A percentile compares a stretch with the other conserved stretches of the same genome.
Evolutionary conservation across 2,329 filamentous ascomycete species (phyloP).

Genomic region (Fusarium nanum): DNA sequence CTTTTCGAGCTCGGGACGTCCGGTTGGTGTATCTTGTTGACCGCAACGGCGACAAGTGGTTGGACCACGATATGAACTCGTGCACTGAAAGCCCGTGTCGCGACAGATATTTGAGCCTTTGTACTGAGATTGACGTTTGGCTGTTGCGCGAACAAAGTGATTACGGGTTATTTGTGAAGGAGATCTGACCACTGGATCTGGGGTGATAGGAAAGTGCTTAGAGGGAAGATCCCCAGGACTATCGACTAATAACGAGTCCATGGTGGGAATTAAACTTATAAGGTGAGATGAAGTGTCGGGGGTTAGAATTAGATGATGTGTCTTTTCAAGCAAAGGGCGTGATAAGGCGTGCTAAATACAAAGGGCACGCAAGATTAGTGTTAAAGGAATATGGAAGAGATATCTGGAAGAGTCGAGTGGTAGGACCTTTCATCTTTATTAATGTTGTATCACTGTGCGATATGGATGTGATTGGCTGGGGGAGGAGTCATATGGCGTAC

Average conservation of each 20-base stretch:
- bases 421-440: conserved; percentile 35
- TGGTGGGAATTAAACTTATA: conserved; percentile 30
- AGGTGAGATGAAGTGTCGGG: not conserved
- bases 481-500: conserved; percentile 46
- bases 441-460: conserved; percentile 40
- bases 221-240: conserved; percentile 40
- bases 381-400: conserved; percentile 34
- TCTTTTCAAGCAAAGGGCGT: conserved; percentile 14
- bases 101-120: conserved; percentile 35
- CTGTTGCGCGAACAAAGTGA: conserved; percentile 49
- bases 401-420: conserved; percentile 35
- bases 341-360: conserved; percentile 34
- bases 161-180: conserved; percentile 42
- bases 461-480: conserved; percentile 34
- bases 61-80: conserved; percentile 10
- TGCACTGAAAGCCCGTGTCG: conserved; percentile 41
- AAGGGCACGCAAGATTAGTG: conserved; percentile 30
- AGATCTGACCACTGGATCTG: conserved; percentile 19
- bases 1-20: conserved; percentile 41
- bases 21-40: conserved; percentile 11
- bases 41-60: conserved; percentile 31
- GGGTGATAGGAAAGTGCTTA: conserved; percentile 36
- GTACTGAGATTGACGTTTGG: conserved; percentile 47
- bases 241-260: conserved; percentile 41
- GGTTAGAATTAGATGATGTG: conserved; percentile 16